phyloP scores from a whole-genome alignment of 345 rosid species.

The Leavenworthia alabamica region DNA sequence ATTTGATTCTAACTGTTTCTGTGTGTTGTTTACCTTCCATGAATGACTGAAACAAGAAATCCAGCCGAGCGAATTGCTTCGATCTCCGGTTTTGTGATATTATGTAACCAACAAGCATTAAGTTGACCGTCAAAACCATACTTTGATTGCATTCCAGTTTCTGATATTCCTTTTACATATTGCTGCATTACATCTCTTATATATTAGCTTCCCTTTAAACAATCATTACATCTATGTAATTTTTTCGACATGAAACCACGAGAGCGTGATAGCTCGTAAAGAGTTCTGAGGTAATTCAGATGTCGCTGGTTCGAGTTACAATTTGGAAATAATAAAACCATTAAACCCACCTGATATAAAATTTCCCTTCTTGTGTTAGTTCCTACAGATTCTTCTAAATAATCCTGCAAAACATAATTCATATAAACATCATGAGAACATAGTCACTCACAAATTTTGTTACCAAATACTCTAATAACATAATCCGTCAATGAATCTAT shows the following conservation, averaged over 20 bases:
- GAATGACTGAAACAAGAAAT: conserved; percentile 86
- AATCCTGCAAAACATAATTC: conserved; percentile 34
- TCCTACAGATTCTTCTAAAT: conserved; percentile 69
- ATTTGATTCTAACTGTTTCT: neutral
- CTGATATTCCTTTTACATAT: conserved; percentile 89
- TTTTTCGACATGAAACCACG: neutral
- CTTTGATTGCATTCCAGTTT: conserved; percentile 83
- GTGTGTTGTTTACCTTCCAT: conserved; percentile 64
- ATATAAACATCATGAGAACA: neutral
- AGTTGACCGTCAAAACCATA: conserved; percentile 88
- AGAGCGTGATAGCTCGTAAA: too few relatives aligned
- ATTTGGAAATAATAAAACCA: too few relatives aligned
- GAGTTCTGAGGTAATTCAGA: too few relatives aligned
- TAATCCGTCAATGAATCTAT: neutral
- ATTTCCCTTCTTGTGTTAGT: conserved; percentile 53
- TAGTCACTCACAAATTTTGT: neutral
- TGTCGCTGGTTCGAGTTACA: too few relatives aligned
- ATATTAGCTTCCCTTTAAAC: neutral
- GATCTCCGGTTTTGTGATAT: conserved; percentile 52
- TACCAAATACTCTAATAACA: neutral
- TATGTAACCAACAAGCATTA: conserved; percentile 95
- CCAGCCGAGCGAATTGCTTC: conserved; percentile 60
- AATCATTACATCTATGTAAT: neutral
- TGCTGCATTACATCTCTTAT: conserved; percentile 42
- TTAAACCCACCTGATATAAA: conserved; percentile 58